Evolutionary conservation across 805 yeast genomes (phyloP).

Genomic region (Candida coleopterorum): DNA sequence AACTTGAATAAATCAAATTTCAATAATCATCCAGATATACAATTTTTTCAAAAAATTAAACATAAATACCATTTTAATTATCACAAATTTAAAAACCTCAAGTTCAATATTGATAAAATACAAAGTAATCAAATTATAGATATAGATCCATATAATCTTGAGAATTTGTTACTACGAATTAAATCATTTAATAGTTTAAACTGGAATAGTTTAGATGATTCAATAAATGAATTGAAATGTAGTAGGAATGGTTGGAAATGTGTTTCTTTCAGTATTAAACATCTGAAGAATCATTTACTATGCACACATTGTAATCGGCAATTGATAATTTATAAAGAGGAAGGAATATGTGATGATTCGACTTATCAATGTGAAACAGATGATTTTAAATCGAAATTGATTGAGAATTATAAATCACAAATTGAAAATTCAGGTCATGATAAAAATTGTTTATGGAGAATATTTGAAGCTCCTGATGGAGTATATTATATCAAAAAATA

Average conservation of each 20-base stretch:
- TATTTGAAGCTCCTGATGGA: slow-evolving; percentile 29
- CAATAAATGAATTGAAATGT: slow-evolving; percentile 43
- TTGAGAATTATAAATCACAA: slow-evolving; percentile 21
- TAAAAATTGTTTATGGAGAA: slow-evolving; percentile 33
- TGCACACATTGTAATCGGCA: slow-evolving; percentile 31
- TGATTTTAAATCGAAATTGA: slow-evolving; percentile 20
- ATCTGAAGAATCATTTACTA: slow-evolving; percentile 25
- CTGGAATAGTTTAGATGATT: slow-evolving; percentile 31
- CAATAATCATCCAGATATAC: slow-evolving; percentile 32
- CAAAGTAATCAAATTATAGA: slow-evolving; percentile 12
- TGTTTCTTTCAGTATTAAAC: slow-evolving; percentile 22
- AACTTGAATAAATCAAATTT: slow-evolving; percentile 7
- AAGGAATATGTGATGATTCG: slow-evolving; percentile 1
- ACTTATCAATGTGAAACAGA: slow-evolving; percentile 5
- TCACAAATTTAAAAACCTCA: slow-evolving; percentile 24
- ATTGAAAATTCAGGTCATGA: slow-evolving; percentile 24
- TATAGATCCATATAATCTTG: slow-evolving; percentile 37
- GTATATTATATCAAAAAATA: slow-evolving; percentile 33
- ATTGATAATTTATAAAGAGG: slow-evolving; percentile 22
- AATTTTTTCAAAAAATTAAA: slow-evolving; percentile 33
- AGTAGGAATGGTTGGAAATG: slow-evolving; percentile 53
- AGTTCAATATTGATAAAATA: slow-evolving; percentile 12
- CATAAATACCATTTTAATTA: slow-evolving; percentile 32
- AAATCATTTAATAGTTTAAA: slow-evolving; percentile 40
- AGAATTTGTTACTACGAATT: slow-evolving; percentile 35